Conservation (phyloP, 1,284 basidiomycete species). For the Pseudozyma sp. region DNA sequence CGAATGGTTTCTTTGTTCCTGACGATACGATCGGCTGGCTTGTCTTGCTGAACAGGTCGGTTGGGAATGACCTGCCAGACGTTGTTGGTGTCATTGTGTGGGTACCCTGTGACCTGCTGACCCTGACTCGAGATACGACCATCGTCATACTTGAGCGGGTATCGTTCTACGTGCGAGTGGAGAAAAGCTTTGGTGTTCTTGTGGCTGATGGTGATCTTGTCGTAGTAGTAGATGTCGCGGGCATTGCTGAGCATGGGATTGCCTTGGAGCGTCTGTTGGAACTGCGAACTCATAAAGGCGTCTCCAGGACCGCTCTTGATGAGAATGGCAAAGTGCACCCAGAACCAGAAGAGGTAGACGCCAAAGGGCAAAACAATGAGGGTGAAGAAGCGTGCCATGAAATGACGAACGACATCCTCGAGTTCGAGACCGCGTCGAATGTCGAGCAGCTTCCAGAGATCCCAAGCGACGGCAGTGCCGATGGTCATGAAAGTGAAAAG, state of each 20-base stretch:
- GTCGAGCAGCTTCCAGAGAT: constrained; percentile 95
- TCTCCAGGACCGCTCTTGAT: constrained; percentile 93
- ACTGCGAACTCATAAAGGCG: constrained; percentile 95
- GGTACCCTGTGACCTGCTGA: constrained; percentile 98
- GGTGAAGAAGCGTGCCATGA: constrained; percentile 85
- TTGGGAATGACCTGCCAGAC: constrained; percentile 95
- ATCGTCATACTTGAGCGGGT: constrained; percentile 94
- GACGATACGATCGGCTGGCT: constrained; percentile 85
- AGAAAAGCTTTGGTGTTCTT: constrained; percentile 91
- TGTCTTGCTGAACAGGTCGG: constrained; percentile 73
- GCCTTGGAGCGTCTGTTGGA: constrained; percentile 93
- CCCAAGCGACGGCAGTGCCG: constrained; percentile 89
- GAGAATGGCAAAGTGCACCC: constrained; percentile 91
- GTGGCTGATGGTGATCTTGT: constrained; percentile 87
- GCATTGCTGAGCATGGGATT: constrained; percentile 91
- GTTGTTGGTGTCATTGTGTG: constrained; percentile 92
- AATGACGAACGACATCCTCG: constrained; percentile 89
- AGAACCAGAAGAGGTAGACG: constrained; percentile 96
- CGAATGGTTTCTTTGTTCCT: constrained; percentile 89
- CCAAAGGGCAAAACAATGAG: constrained; percentile 88
- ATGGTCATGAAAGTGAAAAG: constrained; percentile 90
- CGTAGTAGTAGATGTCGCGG: constrained; percentile 92
- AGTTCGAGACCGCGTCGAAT: constrained; percentile 78
- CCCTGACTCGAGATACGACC: constrained; percentile 95
- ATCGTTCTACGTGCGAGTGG: constrained; percentile 89